Percentiles rank a stretch among this genome's conserved stretches.
Evolutionary conservation across 108 stramenopile species (phyloP).

Genomic region (Parmales sp.): DNA sequence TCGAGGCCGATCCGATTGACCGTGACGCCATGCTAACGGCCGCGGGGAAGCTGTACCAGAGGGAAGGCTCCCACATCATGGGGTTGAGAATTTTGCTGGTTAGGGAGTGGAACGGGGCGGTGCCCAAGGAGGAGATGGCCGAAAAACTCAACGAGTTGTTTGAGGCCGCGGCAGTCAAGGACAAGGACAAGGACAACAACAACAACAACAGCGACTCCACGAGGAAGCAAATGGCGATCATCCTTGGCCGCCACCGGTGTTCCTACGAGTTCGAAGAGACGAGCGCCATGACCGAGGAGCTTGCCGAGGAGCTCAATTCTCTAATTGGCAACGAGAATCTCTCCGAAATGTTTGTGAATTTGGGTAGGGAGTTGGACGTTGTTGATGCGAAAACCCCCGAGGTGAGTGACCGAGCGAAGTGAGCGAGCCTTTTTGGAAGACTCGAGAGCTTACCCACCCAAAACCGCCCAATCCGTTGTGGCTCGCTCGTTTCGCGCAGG

Average conservation of each 20-base stretch:
- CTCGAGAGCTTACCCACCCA: too few species aligned
- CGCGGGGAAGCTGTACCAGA: slow-evolving; percentile 74
- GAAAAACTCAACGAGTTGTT: slow-evolving; percentile 64
- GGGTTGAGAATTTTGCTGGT: too few species aligned
- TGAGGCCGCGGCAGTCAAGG: slow-evolving; percentile 24
- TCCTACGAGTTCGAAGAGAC: slow-evolving; percentile 71
- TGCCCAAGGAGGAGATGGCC: slow-evolving; percentile 60
- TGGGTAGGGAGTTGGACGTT: slow-evolving; percentile 86
- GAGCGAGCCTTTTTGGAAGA: too few species aligned
- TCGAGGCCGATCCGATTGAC: slow-evolving; percentile 84
- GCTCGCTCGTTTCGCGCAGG: too few species aligned
- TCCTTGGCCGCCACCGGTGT: slow-evolving; percentile 74
- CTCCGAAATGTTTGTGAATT: slow-evolving; percentile 73
- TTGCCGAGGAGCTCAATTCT: slow-evolving; percentile 65
- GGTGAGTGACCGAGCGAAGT: too few species aligned
- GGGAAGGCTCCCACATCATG: slow-evolving; percentile 76
- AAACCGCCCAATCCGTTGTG: too few species aligned
- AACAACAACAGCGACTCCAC: not conserved
- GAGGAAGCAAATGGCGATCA: slow-evolving; percentile 76
- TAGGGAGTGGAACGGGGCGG: too few species aligned
- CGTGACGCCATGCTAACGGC: slow-evolving; percentile 81
- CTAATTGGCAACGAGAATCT: slow-evolving; percentile 87
- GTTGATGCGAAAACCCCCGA: slow-evolving; percentile 92
- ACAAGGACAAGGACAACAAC: slow-evolving; percentile 65
- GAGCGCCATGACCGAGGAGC: slow-evolving; percentile 26